These are phyloP conservation scores for Phyllostachys edulis DNA, from an alignment of 176 grass and related monocot species.

Conservation along the genomic window DNA sequence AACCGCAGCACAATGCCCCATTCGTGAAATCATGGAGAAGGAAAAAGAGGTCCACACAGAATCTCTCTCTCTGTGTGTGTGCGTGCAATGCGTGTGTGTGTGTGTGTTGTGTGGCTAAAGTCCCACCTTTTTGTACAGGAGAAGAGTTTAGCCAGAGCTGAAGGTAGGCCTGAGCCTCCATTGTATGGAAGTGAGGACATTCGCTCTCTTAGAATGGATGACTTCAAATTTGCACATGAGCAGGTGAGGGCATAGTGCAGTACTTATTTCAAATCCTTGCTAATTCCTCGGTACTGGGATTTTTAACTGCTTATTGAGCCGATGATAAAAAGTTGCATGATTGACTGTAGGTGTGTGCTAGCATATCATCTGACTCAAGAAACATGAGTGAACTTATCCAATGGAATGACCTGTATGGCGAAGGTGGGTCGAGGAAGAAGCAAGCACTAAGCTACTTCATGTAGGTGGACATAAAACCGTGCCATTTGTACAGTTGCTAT, in stretches of 20 bases:
- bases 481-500: conserved; percentile 47
- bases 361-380: conserved; percentile 83
- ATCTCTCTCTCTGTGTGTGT: conserved; percentile 42
- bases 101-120: background rate
- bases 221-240: conserved; percentile 96
- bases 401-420: conserved; percentile 95
- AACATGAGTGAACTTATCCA: conserved; percentile 95
- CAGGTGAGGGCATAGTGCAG: conserved; percentile 50
- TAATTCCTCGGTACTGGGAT: background rate
- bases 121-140: conserved; percentile 48
- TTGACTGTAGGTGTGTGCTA: conserved; percentile 75
- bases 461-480: conserved; percentile 28
- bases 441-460: conserved; percentile 97
- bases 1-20: conserved; percentile 88
- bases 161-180: conserved; percentile 67
- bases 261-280: background rate
- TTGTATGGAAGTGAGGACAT: conserved; percentile 78
- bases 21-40: conserved; percentile 93
- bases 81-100: background rate
- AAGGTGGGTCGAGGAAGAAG: conserved; percentile 95
- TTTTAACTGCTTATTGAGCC: conserved; percentile 4
- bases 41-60: conserved; percentile 91
- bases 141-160: conserved; percentile 57
- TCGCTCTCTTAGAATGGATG: conserved; percentile 80
- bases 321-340: background rate